Evolutionary conservation across 1,139 yeast genomes (phyloP).

Genomic region (Taphrina sp.): DNA sequence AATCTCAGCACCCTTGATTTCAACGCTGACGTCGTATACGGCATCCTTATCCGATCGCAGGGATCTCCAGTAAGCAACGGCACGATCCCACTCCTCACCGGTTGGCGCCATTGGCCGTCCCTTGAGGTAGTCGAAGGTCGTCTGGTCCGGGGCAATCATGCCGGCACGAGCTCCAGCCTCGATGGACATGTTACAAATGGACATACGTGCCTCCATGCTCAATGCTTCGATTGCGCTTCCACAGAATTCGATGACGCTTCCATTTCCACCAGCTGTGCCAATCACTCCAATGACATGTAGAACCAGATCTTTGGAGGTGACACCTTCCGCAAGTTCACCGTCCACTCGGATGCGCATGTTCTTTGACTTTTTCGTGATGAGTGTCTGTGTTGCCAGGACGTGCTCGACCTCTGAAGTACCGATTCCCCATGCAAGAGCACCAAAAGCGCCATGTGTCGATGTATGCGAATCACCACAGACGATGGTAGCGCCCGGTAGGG

Average conservation of each 20-base stretch:
- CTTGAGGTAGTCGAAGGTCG: constrained; percentile 79
- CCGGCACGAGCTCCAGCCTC: constrained; percentile 99
- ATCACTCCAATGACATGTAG: constrained; percentile 92
- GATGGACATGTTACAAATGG: constrained; percentile 97
- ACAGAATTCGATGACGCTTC: constrained; percentile 92
- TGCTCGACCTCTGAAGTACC: constrained; percentile 99
- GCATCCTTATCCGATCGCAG: constrained; percentile 87
- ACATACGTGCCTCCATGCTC: constrained; percentile 99
- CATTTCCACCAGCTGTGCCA: constrained; percentile 99
- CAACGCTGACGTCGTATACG: constrained; percentile 76
- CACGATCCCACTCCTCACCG: constrained; percentile 86
- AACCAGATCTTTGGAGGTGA: constrained; percentile 91
- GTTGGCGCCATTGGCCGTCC: constrained; percentile 93
- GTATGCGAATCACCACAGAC: constrained; percentile 99
- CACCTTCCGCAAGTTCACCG: constrained; percentile 80
- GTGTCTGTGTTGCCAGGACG: constrained; percentile 93
- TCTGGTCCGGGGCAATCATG: constrained; percentile 94
- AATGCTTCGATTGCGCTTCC: constrained; percentile 88
- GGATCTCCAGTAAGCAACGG: constrained; percentile 84
- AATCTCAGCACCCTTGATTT: constrained; percentile 77
- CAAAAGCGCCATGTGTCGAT: constrained; percentile 98
- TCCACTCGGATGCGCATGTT: constrained; percentile 86
- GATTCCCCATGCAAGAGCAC: constrained; percentile 96
- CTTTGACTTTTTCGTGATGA: constrained; percentile 89
- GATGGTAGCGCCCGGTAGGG: constrained; percentile 96